phyloP scores from a whole-genome alignment of 2,329 filamentous ascomycete genomes.

The Colletotrichum neosansevieriae region DNA sequence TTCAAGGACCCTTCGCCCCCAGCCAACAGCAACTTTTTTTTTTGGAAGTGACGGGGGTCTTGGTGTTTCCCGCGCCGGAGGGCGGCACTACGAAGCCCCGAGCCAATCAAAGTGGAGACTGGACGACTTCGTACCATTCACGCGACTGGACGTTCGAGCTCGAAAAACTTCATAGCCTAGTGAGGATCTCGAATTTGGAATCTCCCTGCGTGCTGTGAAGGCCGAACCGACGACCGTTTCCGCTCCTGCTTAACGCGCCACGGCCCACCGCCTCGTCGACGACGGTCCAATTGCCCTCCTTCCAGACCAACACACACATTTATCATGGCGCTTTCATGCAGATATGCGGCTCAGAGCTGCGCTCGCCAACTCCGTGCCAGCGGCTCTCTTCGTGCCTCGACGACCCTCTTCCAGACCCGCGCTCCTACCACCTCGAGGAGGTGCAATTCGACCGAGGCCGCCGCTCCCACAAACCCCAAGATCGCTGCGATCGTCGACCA shows the following conservation, averaged over 20 bases:
- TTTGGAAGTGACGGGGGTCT: conserved; percentile 39
- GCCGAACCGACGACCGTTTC: conserved; percentile 35
- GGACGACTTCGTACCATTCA: conserved; percentile 42
- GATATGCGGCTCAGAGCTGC: conserved; percentile 74
- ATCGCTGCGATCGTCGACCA: conserved; percentile 96
- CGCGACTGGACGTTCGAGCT: conserved; percentile 46
- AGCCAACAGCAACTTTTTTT: conserved; percentile 52
- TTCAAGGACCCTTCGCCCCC: conserved; percentile 38
- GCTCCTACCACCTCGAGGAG: conserved; percentile 70
- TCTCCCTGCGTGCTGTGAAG: conserved; percentile 38
- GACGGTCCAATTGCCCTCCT: conserved; percentile 32
- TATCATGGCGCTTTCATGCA: conserved; percentile 73
- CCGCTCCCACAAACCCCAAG: conserved; percentile 80
- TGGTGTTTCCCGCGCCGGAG: conserved; percentile 44
- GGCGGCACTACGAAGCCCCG: conserved; percentile 51
- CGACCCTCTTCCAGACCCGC: conserved; percentile 60
- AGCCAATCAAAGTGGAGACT: conserved; percentile 50
- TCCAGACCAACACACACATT: conserved; percentile 35
- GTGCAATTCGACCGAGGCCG: conserved; percentile 88
- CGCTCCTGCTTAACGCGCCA: conserved; percentile 1
- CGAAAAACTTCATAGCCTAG: conserved; percentile 56
- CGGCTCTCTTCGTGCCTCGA: conserved; percentile 59
- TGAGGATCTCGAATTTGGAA: conserved; percentile 33
- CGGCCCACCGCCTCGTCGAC: conserved; percentile 20
- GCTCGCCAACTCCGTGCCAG: conserved; percentile 70